Evolutionary conservation across 148 eudicot species (phyloP).

Genomic region (Chenopodium berlandieri): DNA sequence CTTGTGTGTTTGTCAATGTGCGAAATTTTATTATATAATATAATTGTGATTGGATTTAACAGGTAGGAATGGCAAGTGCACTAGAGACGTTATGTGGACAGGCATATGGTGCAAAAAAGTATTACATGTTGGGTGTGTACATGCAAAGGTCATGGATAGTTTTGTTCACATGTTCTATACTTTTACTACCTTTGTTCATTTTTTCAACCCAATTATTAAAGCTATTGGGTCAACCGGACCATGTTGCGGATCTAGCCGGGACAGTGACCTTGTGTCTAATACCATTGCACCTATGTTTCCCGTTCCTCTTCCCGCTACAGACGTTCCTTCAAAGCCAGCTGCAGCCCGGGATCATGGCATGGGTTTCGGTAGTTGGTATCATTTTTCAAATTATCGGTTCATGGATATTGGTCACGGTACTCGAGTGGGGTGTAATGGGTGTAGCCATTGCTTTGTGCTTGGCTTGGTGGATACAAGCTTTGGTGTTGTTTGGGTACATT

Average conservation of each 20-base stretch:
- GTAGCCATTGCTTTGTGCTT: conserved; percentile 26
- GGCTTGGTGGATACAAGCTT: conserved; percentile 43
- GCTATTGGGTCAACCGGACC: conserved; percentile 37
- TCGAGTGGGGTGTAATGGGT: conserved; percentile 35
- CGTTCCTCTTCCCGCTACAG: conserved; percentile 45
- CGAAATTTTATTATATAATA: too few species aligned
- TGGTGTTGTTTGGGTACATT: conserved; percentile 31
- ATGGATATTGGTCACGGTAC: conserved; percentile 35
- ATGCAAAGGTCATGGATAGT: conserved; percentile 52
- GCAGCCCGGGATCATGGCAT: conserved; percentile 29
- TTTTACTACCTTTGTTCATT: conserved; percentile 31
- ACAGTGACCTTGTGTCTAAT: conserved; percentile 28
- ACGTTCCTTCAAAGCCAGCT: conserved; percentile 50
- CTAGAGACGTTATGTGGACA: conserved; percentile 53
- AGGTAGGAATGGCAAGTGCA: conserved; percentile 28
- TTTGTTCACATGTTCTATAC: conserved; percentile 30
- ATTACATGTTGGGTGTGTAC: conserved; percentile 51
- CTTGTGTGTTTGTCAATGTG: too few species aligned
- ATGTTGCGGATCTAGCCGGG: conserved; percentile 38
- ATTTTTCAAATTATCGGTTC: conserved; percentile 26
- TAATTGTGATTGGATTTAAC: too few species aligned
- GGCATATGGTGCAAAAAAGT: conserved; percentile 50
- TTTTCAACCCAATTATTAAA: conserved; percentile 36
- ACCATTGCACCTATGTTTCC: conserved; percentile 42
- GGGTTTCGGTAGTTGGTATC: conserved; percentile 32